phyloP scores from a whole-genome alignment of 495 filamentous ascomycete species.

The Terfezia boudieri region DNA sequence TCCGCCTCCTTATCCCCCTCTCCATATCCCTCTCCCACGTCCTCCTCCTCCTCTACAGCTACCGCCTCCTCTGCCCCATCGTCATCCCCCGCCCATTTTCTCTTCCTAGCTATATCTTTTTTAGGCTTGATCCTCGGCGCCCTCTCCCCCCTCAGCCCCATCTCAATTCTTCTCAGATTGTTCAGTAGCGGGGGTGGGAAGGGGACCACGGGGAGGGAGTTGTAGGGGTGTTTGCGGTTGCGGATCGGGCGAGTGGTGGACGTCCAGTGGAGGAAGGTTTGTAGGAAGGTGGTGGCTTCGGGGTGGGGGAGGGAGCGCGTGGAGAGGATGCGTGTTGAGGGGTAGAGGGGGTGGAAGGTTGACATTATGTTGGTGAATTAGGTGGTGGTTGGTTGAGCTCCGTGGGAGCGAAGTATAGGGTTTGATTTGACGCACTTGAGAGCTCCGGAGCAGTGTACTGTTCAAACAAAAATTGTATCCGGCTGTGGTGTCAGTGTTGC shows the following conservation, averaged over 20 bases:
- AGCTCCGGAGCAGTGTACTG: too few relatives aligned
- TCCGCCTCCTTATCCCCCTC: not conserved
- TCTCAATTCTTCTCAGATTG: not conserved
- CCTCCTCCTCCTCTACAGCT: not conserved
- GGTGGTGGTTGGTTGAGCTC: too few relatives aligned
- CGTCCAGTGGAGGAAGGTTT: not conserved
- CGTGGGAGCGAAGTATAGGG: too few relatives aligned
- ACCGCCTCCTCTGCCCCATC: not conserved
- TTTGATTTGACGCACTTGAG: too few relatives aligned
- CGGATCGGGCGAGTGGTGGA: not conserved
- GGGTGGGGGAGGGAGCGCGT: not conserved
- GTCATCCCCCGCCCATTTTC: not conserved
- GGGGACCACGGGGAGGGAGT: not conserved
- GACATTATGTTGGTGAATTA: not conserved
- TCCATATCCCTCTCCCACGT: not conserved
- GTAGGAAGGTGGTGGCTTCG: not conserved
- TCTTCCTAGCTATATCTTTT: not conserved
- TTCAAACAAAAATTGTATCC: too few relatives aligned
- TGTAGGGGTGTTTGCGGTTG: not conserved
- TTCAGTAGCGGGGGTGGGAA: not conserved
- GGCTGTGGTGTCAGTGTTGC: too few relatives aligned
- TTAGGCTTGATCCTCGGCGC: not conserved
- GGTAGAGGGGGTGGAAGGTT: not conserved
- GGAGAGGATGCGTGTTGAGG: not conserved
- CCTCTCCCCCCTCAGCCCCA: not conserved